Percentiles rank a stretch among this genome's conserved stretches.
Evolutionary conservation across 1,139 yeast genomes (phyloP).

Genomic region (Yamadazyma friedrichii): DNA sequence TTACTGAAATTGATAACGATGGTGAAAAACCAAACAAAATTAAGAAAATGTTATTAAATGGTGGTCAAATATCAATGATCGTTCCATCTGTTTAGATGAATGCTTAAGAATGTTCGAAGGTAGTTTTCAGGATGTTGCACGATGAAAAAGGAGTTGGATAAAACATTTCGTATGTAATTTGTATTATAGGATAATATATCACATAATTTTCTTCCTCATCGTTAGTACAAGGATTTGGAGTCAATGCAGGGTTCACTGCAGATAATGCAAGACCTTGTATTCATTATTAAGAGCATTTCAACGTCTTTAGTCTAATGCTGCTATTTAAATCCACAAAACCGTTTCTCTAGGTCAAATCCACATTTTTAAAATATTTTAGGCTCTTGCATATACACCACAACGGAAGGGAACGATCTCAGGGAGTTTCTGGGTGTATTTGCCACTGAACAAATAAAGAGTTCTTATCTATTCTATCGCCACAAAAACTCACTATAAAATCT

Average conservation of each 20-base stretch:
- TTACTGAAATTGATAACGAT: slow-evolving; percentile 52
- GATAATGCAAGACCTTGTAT: too few relatives aligned
- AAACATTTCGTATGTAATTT: not conserved
- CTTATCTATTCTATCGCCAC: slow-evolving; percentile 2
- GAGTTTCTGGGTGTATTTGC: not conserved
- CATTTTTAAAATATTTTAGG: too few relatives aligned
- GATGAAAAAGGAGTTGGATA: not conserved
- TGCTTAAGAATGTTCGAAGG: not conserved
- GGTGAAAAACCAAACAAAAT: slow-evolving; percentile 39
- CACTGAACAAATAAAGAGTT: not conserved
- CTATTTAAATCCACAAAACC: too few relatives aligned
- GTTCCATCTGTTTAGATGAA: slow-evolving; percentile 17
- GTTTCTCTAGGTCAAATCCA: too few relatives aligned
- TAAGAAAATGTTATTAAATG: slow-evolving; percentile 77
- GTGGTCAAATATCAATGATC: slow-evolving; percentile 84
- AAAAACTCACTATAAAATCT: not conserved
- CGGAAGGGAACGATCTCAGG: too few relatives aligned
- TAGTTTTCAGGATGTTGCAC: not conserved
- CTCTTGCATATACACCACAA: too few relatives aligned
- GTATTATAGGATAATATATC: not conserved
- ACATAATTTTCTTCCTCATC: not conserved
- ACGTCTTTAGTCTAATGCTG: too few relatives aligned
- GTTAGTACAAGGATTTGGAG: not conserved
- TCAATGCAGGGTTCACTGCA: too few relatives aligned
- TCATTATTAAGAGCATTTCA: too few relatives aligned